Evolutionary conservation across 345 rosid species (phyloP).

Genomic region (Schrenkiella parvula): DNA sequence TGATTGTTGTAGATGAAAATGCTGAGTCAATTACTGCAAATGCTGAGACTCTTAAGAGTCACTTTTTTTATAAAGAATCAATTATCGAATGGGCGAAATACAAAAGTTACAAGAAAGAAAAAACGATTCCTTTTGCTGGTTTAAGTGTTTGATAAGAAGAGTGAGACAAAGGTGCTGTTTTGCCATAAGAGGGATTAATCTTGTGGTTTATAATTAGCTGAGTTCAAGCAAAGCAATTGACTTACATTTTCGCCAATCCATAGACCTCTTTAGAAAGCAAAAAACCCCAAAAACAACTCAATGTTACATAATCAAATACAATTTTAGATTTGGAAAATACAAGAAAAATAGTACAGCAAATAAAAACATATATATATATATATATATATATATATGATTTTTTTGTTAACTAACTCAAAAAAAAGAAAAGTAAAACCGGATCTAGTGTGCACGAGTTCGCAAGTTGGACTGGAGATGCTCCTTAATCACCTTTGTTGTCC

Average conservation of each 20-base stretch:
- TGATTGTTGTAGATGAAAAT: slow-evolving; percentile 5
- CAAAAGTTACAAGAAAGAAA: slow-evolving; percentile 1
- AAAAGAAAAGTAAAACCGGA: neutral
- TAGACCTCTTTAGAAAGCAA: neutral
- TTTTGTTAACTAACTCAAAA: neutral
- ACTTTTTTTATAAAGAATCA: slow-evolving; percentile 12
- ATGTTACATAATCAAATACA: neutral
- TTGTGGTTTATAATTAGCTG: slow-evolving; percentile 18
- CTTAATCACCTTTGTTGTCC: slow-evolving; percentile 11
- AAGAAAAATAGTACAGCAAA: neutral
- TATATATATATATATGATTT: neutral
- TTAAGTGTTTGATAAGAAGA: slow-evolving; percentile 25
- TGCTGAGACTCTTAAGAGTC: slow-evolving; percentile 6
- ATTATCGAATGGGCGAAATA: neutral
- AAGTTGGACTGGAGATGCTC: slow-evolving; percentile 18
- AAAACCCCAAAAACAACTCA: neutral
- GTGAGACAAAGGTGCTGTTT: slow-evolving; percentile 24
- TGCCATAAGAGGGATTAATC: slow-evolving; percentile 6
- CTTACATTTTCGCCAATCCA: neutral
- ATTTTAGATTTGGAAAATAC: neutral
- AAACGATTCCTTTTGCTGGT: slow-evolving; percentile 29
- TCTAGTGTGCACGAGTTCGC: neutral
- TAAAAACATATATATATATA: neutral
- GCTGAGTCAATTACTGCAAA: slow-evolving; percentile 3
- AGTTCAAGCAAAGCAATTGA: neutral